Base-by-base conservation (phyloP, 116 monocot species). In the Posidonia oceanica region DNA sequence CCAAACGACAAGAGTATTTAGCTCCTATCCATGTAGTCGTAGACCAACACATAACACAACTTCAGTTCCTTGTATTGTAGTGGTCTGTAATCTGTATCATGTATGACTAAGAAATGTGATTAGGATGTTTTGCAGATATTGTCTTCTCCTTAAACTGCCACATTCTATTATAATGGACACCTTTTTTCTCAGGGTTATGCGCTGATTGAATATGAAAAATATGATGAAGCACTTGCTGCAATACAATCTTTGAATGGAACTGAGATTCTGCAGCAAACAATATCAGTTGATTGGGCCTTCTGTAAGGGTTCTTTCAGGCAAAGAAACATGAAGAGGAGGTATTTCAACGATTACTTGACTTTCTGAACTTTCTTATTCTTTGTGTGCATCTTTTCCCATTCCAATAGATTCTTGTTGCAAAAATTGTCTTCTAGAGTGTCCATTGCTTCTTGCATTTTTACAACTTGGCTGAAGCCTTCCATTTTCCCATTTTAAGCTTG, bases 211-310 rank as follows among this genome's bases (percentile, higher is more conserved):
- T 94, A 94, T 56, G 90, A 90, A 71, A 87, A 64, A 22, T 87
- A 69, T 29, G 70, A 87, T 57, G 94, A 94, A 71, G 94, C 94
- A 44, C 75, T 78, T 22, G 72, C 79, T 73, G 94, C 94, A 38
- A 90, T 94, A 62, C 70, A 75, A 72, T 37, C 75, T 56, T 62
- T 94, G 78, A 84, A 94, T 80, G 94, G 85, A 61, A 61, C 90
- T 23, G 87, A 79, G 71, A 79, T 94, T 58, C 78, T 89, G 37
- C 52, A 70, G 23, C 48, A 48, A 48, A 78, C 60, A 3, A 82
- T 94, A 51, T 77, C 74, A 56, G 94, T 87, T 76, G 94, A 94
- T 21, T 94, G 94, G 94, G 89, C 94, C 69, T 94, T 94, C 81
- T 87, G 94, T 75, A 87, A 85, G 69, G 94, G 94, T 41, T 81